Conservation (phyloP, 1,284 basidiomycete genomes). For the Tilletiopsis washingtonensis region DNA sequence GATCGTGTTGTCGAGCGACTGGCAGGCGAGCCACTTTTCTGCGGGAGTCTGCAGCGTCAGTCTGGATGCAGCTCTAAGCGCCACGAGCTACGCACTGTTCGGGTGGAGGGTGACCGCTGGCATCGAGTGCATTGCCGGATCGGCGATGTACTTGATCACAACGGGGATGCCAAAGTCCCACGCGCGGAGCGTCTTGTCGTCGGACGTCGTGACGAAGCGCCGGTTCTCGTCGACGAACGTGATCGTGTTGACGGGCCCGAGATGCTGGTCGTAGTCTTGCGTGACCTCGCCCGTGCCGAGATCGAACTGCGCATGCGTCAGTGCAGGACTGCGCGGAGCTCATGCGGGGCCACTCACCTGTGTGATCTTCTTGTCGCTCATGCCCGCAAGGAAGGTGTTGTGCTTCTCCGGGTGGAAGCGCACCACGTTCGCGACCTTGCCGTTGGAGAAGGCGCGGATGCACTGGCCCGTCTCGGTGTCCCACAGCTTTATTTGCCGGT, state of each 20-base stretch:
- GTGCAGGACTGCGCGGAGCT: no score
- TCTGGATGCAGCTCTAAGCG: background rate
- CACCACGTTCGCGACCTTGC: constrained; percentile 90
- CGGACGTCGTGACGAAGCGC: constrained; percentile 94
- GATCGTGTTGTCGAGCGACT: constrained; percentile 97
- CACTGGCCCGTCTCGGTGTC: constrained; percentile 97
- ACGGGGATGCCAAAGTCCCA: constrained; percentile 89
- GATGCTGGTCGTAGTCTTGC: constrained; percentile 97
- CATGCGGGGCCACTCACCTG: no score
- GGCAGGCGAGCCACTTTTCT: constrained; percentile 95
- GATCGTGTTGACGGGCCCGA: constrained; percentile 95
- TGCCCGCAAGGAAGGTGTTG: constrained; percentile 90
- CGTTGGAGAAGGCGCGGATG: constrained; percentile 87
- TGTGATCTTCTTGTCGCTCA: constrained; percentile 98
- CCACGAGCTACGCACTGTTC: constrained; percentile 60
- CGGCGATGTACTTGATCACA: constrained; percentile 98
- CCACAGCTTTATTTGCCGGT: constrained; percentile 97
- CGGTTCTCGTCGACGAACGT: constrained; percentile 94
- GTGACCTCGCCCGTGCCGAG: constrained; percentile 84
- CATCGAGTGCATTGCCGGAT: constrained; percentile 99
- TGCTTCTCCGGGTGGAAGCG: constrained; percentile 96
- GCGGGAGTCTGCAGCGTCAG: constrained; percentile 7
- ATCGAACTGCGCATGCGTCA: no score
- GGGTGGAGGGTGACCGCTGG: constrained; percentile 92
- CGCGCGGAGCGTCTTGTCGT: constrained; percentile 97